Evolutionary conservation across 177 flowering plant genomes (phyloP).

Genomic region (Vitis hybrid): DNA sequence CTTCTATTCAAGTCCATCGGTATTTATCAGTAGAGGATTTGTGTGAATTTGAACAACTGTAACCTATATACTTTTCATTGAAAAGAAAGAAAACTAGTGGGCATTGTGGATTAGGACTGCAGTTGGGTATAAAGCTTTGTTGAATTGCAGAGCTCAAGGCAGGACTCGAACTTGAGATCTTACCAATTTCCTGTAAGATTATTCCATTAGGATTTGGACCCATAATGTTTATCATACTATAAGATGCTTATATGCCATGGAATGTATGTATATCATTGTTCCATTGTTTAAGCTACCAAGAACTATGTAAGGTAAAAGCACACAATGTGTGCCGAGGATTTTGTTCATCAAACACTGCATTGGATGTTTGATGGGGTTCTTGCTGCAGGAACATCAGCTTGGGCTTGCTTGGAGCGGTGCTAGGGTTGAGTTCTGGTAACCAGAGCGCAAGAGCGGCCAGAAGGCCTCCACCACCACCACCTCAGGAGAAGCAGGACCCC

Average conservation of each 20-base stretch:
- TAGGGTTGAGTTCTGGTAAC: conserved; percentile 27
- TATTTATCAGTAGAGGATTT: not conserved
- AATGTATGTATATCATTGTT: too few relatives aligned
- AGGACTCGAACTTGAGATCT: not conserved
- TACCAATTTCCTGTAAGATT: not conserved
- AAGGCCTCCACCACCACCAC: conserved; percentile 69
- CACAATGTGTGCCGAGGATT: not conserved
- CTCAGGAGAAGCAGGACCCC: conserved; percentile 75
- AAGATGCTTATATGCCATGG: too few relatives aligned
- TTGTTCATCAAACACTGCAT: not conserved
- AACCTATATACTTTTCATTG: too few relatives aligned
- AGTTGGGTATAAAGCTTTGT: too few relatives aligned
- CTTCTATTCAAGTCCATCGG: not conserved
- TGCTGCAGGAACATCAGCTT: conserved; percentile 40
- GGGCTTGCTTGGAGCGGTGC: conserved; percentile 41
- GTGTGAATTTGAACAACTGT: not conserved
- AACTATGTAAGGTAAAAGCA: too few relatives aligned
- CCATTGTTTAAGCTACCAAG: too few relatives aligned
- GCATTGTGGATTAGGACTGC: too few relatives aligned
- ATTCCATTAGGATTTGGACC: not conserved
- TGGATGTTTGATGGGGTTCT: not conserved
- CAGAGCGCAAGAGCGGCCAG: conserved; percentile 53
- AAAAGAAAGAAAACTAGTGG: not conserved
- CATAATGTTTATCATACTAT: too few relatives aligned
- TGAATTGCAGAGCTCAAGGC: too few relatives aligned